Evolutionary conservation across 169 alveolate genomes (phyloP), one percentile per base, ranked within the genome.

Genomic region (Amoebophrya sp.): DNA sequence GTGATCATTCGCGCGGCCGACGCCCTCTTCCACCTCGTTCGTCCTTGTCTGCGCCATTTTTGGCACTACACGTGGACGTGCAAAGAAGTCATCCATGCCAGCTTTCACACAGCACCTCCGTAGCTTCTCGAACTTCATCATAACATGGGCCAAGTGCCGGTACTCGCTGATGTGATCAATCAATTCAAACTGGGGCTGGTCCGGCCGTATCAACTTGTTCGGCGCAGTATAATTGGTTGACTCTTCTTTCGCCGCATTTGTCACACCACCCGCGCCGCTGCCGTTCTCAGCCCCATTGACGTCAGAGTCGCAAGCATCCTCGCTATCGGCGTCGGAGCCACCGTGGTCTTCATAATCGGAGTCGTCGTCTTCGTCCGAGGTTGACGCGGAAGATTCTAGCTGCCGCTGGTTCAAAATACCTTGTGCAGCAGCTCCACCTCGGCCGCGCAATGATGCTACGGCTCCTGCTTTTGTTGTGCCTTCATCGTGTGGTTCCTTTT

Each of bases 91-190:
- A 47, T 7, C 29, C 66, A 18, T 7, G 18, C 29, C 7, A 12
- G 18, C 66, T 47, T 47, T 18, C 18, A 47, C 66, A 12, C 29
- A 7, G 83, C 83, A 66, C 83, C 83, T 7, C 32, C 35, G 83
- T 1, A 66, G 32, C 18, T 66, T 66, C 35, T 25, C 18, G 83
- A 66, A 39, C 18, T 89, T 89, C 55, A 14, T 89, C 38, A 38
- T 35, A 0, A 38, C 90, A n/a, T 89, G 90, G 33, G 29, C 10
- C 90, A 83, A 32, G 33, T 39, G 90, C 40, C 90, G 40, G 23
- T 83, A 39, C n/a, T 83, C 90, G 7, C 25, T 35, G 90, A 83
- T 83, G 54, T 39, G 47, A 32, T 83, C 90, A 40, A 83, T 38
- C 47, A 83, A 32, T 10, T 83, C 90, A 25, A 38, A 39, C 1